These are phyloP conservation scores for Leccinum solheimii DNA, from an alignment of 1,284 basidiomycete genomes.

Conservation along the genomic window DNA sequence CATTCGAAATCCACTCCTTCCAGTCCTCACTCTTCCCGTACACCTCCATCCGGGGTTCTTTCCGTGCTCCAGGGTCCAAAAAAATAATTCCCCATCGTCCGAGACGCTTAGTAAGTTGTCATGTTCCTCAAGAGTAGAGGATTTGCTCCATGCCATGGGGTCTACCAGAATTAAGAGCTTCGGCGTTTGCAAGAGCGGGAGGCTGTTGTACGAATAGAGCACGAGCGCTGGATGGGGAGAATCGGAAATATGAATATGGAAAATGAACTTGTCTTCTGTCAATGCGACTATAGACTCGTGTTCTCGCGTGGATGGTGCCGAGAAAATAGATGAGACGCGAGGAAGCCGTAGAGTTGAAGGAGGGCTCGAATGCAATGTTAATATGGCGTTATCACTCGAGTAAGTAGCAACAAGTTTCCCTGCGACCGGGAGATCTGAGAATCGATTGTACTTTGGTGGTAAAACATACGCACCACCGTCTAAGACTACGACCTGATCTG, in stretches of 20 bases:
- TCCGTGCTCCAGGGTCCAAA: constrained; percentile 71
- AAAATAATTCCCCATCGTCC: constrained; percentile 70
- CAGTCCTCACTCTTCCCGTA: constrained; percentile 76
- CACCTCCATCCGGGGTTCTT: constrained; percentile 54
- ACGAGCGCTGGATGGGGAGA: constrained; percentile 37
- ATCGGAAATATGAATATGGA: constrained; percentile 47
- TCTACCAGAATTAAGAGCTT: constrained; percentile 77
- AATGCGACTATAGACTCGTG: constrained; percentile 63
- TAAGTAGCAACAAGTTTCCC: constrained; percentile 39
- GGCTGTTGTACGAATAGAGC: constrained; percentile 44
- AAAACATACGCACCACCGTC: constrained; percentile 48
- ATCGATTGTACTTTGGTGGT: constrained; percentile 10
- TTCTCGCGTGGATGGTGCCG: constrained; percentile 51
- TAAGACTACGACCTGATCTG: constrained; percentile 67
- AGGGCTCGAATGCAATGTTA: constrained; percentile 53
- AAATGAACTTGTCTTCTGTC: constrained; percentile 53
- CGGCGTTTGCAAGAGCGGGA: constrained; percentile 52
- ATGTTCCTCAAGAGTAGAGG: constrained; percentile 47
- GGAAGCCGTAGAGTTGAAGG: constrained; percentile 51
- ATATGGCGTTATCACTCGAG: constrained; percentile 39
- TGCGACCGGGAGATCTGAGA: constrained; percentile 15
- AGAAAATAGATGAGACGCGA: constrained; percentile 58
- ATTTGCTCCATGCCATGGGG: constrained; percentile 83
- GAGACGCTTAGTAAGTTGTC: constrained; percentile 79
- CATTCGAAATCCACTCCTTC: constrained; percentile 59